phyloP scores from a whole-genome alignment of 768 basidiomycete genomes.

The Crucibulum laeve region DNA sequence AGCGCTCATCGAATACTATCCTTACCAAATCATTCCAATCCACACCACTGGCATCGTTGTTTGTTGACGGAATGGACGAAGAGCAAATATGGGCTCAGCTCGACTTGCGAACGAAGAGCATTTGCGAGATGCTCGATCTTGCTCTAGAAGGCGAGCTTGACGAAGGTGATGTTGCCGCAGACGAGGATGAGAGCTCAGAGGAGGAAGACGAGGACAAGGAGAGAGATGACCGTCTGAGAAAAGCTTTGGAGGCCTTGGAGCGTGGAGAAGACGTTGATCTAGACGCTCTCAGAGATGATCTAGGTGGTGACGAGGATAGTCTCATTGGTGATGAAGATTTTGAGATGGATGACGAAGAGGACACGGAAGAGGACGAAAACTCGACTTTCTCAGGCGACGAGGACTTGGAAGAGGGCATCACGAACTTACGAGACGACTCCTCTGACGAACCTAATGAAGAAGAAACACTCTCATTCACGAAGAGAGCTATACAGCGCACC shows the following conservation, averaged over 20 bases:
- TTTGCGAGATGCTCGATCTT: slow-evolving; percentile 66
- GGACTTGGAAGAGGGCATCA: slow-evolving; percentile 20
- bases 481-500: slow-evolving; percentile 6
- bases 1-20: slow-evolving; percentile 28
- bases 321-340: too few species aligned
- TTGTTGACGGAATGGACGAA: slow-evolving; percentile 71
- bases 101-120: slow-evolving; percentile 69
- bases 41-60: slow-evolving; percentile 77
- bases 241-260: neutral
- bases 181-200: too few species aligned
- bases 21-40: slow-evolving; percentile 31
- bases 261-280: neutral
- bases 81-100: slow-evolving; percentile 95
- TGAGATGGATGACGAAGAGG: slow-evolving; percentile 13
- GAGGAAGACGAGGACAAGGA: slow-evolving; percentile 19
- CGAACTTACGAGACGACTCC: slow-evolving; percentile 30
- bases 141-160: slow-evolving; percentile 51
- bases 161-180: slow-evolving; percentile 6
- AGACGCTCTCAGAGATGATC: slow-evolving; percentile 6
- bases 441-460: slow-evolving; percentile 30
- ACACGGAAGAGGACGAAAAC: slow-evolving; percentile 8
- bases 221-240: neutral
- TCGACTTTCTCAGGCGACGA: slow-evolving; percentile 8
- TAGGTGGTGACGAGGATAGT: slow-evolving; percentile 8
- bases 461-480: slow-evolving; percentile 10